These are phyloP conservation scores for Pyricularia sp. DNA, from an alignment of 2,329 filamentous ascomycete species.

Conservation along the genomic window DNA sequence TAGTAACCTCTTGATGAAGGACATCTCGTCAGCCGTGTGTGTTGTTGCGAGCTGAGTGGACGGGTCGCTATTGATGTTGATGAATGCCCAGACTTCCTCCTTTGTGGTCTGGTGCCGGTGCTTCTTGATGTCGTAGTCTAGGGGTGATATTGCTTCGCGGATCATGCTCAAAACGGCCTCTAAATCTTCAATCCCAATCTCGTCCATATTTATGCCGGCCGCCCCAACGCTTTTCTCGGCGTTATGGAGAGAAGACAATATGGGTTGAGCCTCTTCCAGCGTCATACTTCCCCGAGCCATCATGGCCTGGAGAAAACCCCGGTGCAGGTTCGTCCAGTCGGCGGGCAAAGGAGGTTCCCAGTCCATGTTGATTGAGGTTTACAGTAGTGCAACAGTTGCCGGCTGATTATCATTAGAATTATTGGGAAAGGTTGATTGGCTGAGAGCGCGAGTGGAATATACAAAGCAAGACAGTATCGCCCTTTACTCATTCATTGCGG, in stretches of 20 bases:
- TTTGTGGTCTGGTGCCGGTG: conserved; percentile 54
- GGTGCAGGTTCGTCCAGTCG: conserved; percentile 50
- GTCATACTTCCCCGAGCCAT: conserved; percentile 68
- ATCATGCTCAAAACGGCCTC: conserved; percentile 54
- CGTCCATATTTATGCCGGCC: conserved; percentile 31
- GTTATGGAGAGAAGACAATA: conserved; percentile 66
- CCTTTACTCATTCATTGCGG: neutral
- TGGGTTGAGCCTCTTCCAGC: conserved; percentile 54
- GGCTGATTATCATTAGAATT: neutral
- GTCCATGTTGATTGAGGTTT: conserved; percentile 8
- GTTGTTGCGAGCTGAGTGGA: conserved; percentile 79
- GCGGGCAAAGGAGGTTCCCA: conserved; percentile 19
- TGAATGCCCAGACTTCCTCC: conserved; percentile 63
- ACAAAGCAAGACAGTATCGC: neutral
- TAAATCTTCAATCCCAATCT: conserved; percentile 58
- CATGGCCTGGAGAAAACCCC: conserved; percentile 84
- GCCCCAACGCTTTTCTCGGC: conserved; percentile 14
- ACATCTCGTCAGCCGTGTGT: conserved; percentile 70
- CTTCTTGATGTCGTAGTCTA: conserved; percentile 80
- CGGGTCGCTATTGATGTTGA: conserved; percentile 78
- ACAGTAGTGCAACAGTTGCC: neutral
- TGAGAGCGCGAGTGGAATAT: neutral
- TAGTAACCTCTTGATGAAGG: conserved; percentile 75
- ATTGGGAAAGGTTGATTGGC: too few species aligned
- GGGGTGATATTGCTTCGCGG: conserved; percentile 59